Percentiles rank a stretch among this genome's conserved stretches.
These are phyloP conservation scores for Suhomyces prunicola DNA, from an alignment of 805 yeast species.

Conservation along the genomic window DNA sequence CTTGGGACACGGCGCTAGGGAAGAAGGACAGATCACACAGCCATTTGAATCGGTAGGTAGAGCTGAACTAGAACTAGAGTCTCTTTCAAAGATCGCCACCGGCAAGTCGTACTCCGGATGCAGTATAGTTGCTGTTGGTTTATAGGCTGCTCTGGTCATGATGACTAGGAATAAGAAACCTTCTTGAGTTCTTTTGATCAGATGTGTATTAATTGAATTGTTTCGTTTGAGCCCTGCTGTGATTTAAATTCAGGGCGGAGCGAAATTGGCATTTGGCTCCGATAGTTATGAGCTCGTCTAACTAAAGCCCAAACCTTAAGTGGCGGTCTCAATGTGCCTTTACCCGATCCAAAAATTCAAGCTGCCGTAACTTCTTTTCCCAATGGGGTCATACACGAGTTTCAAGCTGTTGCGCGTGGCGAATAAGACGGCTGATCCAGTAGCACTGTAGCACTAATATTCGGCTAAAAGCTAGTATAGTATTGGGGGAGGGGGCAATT, in stretches of 20 bases:
- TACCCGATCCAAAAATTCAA: background rate
- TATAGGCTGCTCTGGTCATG: background rate
- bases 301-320: background rate
- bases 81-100: constrained; percentile 7
- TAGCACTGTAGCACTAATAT: background rate
- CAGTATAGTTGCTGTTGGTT: constrained; percentile 1
- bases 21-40: constrained; percentile 42
- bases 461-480: background rate
- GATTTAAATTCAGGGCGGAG: background rate
- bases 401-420: background rate
- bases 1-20: constrained; percentile 48
- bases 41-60: constrained; percentile 28
- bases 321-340: background rate
- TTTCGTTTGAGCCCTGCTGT: background rate
- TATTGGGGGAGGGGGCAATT: background rate
- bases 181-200: background rate
- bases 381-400: background rate
- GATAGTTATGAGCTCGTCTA: background rate
- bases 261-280: background rate
- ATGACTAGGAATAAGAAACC: background rate
- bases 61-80: constrained; percentile 7
- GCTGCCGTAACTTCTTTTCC: background rate
- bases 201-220: background rate
- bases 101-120: constrained; percentile 4
- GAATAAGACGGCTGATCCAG: background rate